These are phyloP conservation scores for Amauroascus verrucosus DNA, from an alignment of 2,329 filamentous ascomycete genomes.

Conservation along the genomic window DNA sequence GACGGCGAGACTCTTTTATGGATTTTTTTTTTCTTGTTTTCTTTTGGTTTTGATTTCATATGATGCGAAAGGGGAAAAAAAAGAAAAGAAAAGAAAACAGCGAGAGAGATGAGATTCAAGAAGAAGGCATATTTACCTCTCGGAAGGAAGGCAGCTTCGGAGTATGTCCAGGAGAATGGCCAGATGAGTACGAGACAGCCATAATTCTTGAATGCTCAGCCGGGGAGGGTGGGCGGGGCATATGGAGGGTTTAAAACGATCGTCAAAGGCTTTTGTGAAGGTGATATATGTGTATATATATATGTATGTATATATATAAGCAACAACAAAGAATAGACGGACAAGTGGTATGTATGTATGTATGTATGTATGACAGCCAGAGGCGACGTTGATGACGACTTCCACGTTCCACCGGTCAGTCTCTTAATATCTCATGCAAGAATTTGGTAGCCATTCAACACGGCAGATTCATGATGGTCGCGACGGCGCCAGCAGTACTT, in stretches of 20 bases:
- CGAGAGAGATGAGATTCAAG: neutral
- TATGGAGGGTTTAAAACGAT: conserved; percentile 8
- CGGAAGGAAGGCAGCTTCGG: conserved; percentile 15
- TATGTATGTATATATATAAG: neutral
- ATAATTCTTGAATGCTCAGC: conserved; percentile 11
- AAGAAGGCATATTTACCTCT: conserved; percentile 12
- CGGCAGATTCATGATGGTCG: conserved; percentile 8
- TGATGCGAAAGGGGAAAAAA: too few species aligned
- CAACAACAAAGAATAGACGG: neutral
- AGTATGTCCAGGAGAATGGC: conserved; percentile 4
- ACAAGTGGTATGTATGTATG: neutral
- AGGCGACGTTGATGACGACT: conserved; percentile 12
- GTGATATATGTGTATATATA: neutral
- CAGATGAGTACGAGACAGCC: conserved; percentile 13
- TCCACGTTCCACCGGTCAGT: conserved; percentile 12
- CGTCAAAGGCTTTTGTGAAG: neutral
- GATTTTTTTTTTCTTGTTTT: too few species aligned
- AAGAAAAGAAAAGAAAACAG: neutral
- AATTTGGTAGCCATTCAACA: conserved; percentile 11
- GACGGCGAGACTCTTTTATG: neutral
- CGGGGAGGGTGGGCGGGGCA: conserved; percentile 11
- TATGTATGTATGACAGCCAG: conserved; percentile 10
- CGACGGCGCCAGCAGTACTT: conserved; percentile 4
- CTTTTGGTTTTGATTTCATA: too few species aligned
- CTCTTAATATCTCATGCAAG: conserved; percentile 2